Evolutionary conservation across 2,329 filamentous ascomycete genomes (phyloP).

Genomic region (Capronia epimyces): DNA sequence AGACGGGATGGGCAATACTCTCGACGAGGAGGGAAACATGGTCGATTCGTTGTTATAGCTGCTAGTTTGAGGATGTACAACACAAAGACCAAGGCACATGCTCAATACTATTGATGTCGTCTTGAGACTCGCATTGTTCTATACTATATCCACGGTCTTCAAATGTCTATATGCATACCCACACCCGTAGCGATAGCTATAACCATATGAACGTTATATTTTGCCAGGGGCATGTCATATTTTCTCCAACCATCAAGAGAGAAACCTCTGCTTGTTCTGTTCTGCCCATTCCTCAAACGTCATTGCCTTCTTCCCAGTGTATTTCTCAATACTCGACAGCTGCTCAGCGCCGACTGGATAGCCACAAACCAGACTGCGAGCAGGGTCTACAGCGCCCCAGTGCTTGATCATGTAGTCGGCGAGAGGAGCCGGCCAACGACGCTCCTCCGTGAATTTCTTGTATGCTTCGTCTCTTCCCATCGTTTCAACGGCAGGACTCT

Average conservation of each 20-base stretch:
- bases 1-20: conserved; percentile 7
- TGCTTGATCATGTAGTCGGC: conserved; percentile 25
- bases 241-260: conserved; percentile 3
- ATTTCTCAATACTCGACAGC: conserved; percentile 33
- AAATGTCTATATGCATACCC: too few relatives aligned
- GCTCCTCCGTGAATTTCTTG: conserved; percentile 11
- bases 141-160: too few relatives aligned
- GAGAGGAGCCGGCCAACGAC: conserved; percentile 22
- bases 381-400: neutral
- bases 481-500: conserved; percentile 31
- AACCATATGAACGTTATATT: too few relatives aligned
- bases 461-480: conserved; percentile 29
- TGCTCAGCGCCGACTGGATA: conserved; percentile 25
- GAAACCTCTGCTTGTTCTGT: conserved; percentile 31
- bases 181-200: too few relatives aligned
- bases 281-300: conserved; percentile 36
- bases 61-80: too few relatives aligned
- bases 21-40: conserved; percentile 13
- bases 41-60: conserved; percentile 12
- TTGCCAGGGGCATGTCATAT: too few relatives aligned
- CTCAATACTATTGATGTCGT: too few relatives aligned
- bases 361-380: conserved; percentile 6
- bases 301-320: conserved; percentile 31
- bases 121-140: too few relatives aligned
- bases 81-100: too few relatives aligned